Evolutionary conservation across 768 basidiomycete species (phyloP).

Genomic region (Baorangia bicolor): DNA sequence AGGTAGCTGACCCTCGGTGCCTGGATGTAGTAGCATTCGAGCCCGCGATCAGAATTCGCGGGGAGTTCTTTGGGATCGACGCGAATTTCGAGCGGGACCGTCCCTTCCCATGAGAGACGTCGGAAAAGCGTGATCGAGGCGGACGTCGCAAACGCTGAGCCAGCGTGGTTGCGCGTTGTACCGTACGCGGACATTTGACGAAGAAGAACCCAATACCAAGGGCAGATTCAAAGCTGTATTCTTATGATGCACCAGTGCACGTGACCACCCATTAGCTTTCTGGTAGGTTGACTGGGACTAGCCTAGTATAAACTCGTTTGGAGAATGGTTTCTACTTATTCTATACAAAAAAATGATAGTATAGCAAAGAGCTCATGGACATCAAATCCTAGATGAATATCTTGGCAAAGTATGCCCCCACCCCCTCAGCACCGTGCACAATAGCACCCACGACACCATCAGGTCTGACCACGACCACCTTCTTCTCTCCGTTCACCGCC

Average conservation of each 20-base stretch:
- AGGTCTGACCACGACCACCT: slow-evolving; percentile 40
- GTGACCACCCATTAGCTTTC: slow-evolving; percentile 7
- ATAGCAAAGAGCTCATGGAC: not conserved
- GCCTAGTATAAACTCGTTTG: too few species aligned
- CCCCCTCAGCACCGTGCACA: slow-evolving; percentile 18
- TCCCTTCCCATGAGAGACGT: slow-evolving; percentile 87
- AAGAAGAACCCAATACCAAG: slow-evolving; percentile 1
- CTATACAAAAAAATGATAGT: too few species aligned
- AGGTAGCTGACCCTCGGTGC: slow-evolving; percentile 93
- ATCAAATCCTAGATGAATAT: slow-evolving; percentile 9
- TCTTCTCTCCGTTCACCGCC: slow-evolving; percentile 28
- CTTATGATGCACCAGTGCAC: not conserved
- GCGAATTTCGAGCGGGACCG: slow-evolving; percentile 85
- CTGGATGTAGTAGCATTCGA: slow-evolving; percentile 88
- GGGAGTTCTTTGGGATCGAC: slow-evolving; percentile 89
- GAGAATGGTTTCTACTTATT: too few species aligned
- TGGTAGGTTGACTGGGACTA: too few species aligned
- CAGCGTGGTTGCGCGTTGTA: slow-evolving; percentile 47
- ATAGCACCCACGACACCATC: slow-evolving; percentile 44
- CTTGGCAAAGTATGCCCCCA: slow-evolving; percentile 15
- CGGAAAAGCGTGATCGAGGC: slow-evolving; percentile 83
- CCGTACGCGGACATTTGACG: slow-evolving; percentile 51
- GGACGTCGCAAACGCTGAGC: slow-evolving; percentile 48
- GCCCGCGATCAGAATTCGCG: slow-evolving; percentile 83
- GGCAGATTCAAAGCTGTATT: not conserved